These are phyloP conservation scores for Geotrichum citri-aurantii DNA, from an alignment of 1,139 yeast species.

Conservation along the genomic window DNA sequence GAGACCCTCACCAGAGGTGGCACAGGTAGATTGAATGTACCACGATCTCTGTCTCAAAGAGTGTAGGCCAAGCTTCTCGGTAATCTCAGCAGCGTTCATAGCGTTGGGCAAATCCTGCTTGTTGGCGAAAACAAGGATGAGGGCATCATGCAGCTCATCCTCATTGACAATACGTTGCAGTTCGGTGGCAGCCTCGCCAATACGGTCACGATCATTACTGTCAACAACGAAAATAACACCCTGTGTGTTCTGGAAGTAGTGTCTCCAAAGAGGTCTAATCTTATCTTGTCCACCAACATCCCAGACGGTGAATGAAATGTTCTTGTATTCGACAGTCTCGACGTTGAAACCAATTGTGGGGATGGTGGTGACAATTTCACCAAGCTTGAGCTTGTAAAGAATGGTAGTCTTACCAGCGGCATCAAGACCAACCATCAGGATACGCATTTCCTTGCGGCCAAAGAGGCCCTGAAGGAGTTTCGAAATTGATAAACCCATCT, in stretches of 20 bases:
- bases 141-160: constrained; percentile 88
- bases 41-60: constrained; percentile 91
- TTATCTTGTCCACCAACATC: constrained; percentile 98
- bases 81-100: constrained; percentile 91
- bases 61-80: constrained; percentile 87
- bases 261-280: constrained; percentile 94
- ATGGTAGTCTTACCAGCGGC: constrained; percentile 93
- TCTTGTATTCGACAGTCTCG: constrained; percentile 90
- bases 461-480: constrained; percentile 23
- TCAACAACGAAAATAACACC: constrained; percentile 92
- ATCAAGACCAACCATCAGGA: constrained; percentile 54
- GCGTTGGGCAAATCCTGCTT: constrained; percentile 95
- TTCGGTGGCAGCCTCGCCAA: constrained; percentile 88
- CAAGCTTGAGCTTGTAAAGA: constrained; percentile 80
- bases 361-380: constrained; percentile 88
- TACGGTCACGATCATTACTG: constrained; percentile 90
- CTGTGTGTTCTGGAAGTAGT: constrained; percentile 89
- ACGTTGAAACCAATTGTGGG: constrained; percentile 95
- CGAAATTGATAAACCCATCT: constrained; percentile 14
- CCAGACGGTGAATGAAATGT: constrained; percentile 92
- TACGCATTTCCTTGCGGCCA: constrained; percentile 53
- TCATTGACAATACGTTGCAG: constrained; percentile 91
- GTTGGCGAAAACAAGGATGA: constrained; percentile 63
- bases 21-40: constrained; percentile 93
- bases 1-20: constrained; percentile 91